Conservation (phyloP, 306 rosid genomes). For the Vigna radiata region DNA sequence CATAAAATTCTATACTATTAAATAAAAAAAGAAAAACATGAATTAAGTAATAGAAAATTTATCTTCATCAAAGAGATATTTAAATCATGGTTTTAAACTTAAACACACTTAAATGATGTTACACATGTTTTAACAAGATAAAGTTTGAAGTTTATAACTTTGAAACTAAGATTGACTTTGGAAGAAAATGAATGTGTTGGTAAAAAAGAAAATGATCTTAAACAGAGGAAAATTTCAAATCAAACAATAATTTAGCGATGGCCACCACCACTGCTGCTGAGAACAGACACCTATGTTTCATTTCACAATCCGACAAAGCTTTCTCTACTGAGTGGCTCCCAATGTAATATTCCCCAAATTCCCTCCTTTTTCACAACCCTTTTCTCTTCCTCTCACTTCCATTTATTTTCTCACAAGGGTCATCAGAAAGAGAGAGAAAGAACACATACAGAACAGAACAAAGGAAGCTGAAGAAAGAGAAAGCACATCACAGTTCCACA, state of each 20-base stretch:
- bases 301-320: conserved; percentile 62
- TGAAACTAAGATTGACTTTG: too few species aligned
- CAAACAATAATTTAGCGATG: not conserved
- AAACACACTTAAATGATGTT: too few species aligned
- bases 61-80: too few species aligned
- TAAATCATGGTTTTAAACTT: too few species aligned
- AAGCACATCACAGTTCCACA: conserved; percentile 7
- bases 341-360: conserved; percentile 40
- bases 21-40: too few species aligned
- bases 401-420: conserved; percentile 46
- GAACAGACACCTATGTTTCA: conserved; percentile 45
- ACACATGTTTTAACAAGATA: too few species aligned
- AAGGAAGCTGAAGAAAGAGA: not conserved
- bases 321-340: conserved; percentile 52
- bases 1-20: too few species aligned
- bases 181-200: not conserved
- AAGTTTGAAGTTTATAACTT: too few species aligned
- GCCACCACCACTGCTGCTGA: not conserved
- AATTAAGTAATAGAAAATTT: too few species aligned
- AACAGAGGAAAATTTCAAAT: not conserved
- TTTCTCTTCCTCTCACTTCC: conserved; percentile 36
- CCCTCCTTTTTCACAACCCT: conserved; percentile 36
- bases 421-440: not conserved
- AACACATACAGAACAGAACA: not conserved
- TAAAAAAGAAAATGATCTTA: not conserved